Base-by-base conservation (phyloP, 768 basidiomycete species). In the Rhodocollybia butyracea region DNA sequence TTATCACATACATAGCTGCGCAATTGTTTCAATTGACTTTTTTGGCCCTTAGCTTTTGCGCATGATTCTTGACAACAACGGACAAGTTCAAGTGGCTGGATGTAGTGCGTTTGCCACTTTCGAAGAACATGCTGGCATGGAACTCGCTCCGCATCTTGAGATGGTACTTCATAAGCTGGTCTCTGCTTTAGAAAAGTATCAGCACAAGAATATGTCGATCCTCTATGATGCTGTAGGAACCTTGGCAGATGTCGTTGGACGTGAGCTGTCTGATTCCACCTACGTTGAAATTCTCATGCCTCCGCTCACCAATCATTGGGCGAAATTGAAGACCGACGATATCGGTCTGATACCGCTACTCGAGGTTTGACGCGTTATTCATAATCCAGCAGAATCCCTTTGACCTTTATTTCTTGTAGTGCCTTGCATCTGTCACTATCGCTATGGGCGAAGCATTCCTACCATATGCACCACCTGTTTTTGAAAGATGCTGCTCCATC, bases 211-310 rank as follows among this genome's bases (percentile, higher is more conserved):
- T 68, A 88, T 98, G 82, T 82, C 98, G 61, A 99, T 98, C 57
- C 75, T 99, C 30, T 98, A 98, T 66, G 97, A 99, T 64, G 97
- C 97, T n/a, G 89, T 99, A 42, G 97, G 97, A 6, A 99, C 97
- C 0, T 78, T 99, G 34, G 97, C 97, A 6, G 97, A 99, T 66
- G 94, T 95, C 3, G 97, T 99, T 41, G 95, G 95, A 3, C 68
- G 86, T 36, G 90, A 93, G 5, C 73, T 99, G 59, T 86, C 89
- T 64, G 91, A 94, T 66, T 81, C 91, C 7, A 73, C 82, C 8
- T 94, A 90, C 66, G 90, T 98, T 51, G 93, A 97, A 39, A 94
- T 98, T 59, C 73, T 99, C 60, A 96, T 99, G 94, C 96, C 96
- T 2, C 93, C 96, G 34, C 74, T 99, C 55, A 90, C 91, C 48